These are phyloP conservation scores for Letharia lupina DNA, from an alignment of 495 filamentous ascomycete species.

Conservation along the genomic window DNA sequence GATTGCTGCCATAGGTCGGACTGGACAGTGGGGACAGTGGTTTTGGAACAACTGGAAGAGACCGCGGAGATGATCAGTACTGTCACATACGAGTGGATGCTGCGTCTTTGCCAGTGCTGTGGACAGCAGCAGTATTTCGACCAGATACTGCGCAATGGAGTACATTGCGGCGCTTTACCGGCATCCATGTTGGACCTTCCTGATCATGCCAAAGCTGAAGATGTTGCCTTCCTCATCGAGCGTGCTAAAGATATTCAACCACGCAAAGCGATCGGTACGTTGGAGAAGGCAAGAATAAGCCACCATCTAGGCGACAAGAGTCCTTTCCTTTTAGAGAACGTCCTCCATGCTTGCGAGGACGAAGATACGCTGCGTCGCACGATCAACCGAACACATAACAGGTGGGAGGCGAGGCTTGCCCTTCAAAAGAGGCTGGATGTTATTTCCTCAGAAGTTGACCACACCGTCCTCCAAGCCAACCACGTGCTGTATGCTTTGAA, in stretches of 20 bases:
- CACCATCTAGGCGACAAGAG: not conserved
- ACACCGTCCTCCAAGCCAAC: not conserved
- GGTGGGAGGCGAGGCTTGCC: not conserved
- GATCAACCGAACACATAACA: not conserved
- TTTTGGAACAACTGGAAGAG: conserved; percentile 16
- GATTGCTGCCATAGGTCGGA: conserved; percentile 15
- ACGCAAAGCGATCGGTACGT: not conserved
- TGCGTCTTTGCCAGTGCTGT: conserved; percentile 21
- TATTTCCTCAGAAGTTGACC: not conserved
- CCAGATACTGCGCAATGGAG: conserved; percentile 17
- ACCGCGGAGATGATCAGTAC: not conserved
- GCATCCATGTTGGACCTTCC: not conserved
- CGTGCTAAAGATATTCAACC: not conserved
- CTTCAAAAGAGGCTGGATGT: not conserved
- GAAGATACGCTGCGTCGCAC: not conserved
- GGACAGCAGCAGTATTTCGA: conserved; percentile 9
- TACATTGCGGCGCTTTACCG: conserved; percentile 12
- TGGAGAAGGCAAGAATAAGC: not conserved
- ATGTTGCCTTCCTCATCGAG: not conserved
- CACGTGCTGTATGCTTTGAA: not conserved
- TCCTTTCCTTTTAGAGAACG: not conserved
- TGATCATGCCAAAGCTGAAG: not conserved
- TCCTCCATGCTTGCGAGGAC: not conserved
- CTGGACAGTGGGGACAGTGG: conserved; percentile 14
- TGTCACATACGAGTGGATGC: conserved; percentile 19